Evolutionary conservation across 331 rosid genomes (phyloP).

Genomic region (Acacia concinna): DNA sequence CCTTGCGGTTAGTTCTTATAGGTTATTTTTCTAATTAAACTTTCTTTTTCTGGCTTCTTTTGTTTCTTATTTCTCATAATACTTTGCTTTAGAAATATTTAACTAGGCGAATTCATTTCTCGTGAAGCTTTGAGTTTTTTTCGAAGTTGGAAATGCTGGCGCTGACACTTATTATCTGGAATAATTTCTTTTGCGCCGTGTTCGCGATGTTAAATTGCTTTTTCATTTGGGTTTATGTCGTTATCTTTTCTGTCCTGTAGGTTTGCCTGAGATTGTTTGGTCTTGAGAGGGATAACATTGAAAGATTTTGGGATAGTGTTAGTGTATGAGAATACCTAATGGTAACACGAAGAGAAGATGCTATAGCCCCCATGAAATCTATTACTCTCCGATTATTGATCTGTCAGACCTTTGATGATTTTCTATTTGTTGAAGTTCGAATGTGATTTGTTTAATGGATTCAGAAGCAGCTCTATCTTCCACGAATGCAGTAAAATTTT

Average conservation of each 20-base stretch:
- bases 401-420: conserved; percentile 26
- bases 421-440: conserved; percentile 28
- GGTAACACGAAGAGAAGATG: conserved; percentile 28
- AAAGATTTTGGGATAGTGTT: conserved; percentile 38
- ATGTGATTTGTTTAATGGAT: conserved; percentile 64
- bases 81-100: neutral
- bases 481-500: conserved; percentile 43
- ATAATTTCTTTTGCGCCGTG: neutral
- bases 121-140: neutral
- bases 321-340: conserved; percentile 25
- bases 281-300: conserved; percentile 35
- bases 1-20: conserved; percentile 29
- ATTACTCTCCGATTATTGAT: neutral
- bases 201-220: neutral
- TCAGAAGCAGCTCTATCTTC: conserved; percentile 50
- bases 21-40: conserved; percentile 37
- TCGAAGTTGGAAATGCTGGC: neutral
- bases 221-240: conserved; percentile 9
- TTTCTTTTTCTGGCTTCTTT: neutral
- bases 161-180: neutral
- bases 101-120: neutral
- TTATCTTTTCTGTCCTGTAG: conserved; percentile 28
- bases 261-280: conserved; percentile 36
- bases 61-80: too few relatives aligned
- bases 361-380: conserved; percentile 7